These are phyloP conservation scores for Eimeria acervulina DNA, from an alignment of 169 alveolate species.

Conservation along the genomic window DNA sequence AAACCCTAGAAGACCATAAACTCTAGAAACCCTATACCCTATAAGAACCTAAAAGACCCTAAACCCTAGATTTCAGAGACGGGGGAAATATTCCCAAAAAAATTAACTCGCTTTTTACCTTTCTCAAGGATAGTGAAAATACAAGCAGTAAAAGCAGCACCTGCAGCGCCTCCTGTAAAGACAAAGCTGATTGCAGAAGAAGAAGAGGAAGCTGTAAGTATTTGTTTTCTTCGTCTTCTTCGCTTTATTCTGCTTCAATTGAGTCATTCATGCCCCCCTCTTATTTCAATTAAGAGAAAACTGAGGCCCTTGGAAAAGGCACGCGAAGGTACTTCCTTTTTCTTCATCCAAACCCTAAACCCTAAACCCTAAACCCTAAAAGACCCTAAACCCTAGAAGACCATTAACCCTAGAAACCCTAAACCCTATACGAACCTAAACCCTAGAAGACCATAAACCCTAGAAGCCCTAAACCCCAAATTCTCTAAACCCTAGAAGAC, in stretches of 20 bases:
- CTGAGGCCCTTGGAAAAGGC: background rate
- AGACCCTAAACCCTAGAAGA: no score
- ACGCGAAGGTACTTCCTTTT: conserved; percentile 19
- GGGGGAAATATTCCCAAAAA: conserved; percentile 72
- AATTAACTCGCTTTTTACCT: background rate
- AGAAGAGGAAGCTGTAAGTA: background rate
- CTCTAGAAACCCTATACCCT: no score
- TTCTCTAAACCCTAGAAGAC: no score
- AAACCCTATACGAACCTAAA: no score
- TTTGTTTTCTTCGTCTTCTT: background rate
- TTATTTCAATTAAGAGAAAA: conserved; percentile 56
- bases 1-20: no score
- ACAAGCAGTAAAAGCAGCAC: background rate
- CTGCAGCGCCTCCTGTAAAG: background rate
- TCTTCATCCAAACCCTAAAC: background rate
- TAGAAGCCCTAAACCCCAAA: no score
- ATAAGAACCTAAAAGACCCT: no score
- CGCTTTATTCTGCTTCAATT: no score
- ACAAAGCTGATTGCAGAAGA: background rate
- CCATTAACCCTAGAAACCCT: no score
- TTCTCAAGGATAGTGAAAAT: conserved; percentile 15
- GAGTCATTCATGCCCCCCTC: no score
- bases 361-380: background rate
- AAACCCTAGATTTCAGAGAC: conserved; percentile 66
- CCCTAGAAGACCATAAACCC: no score